A percentile compares a stretch with the other conserved stretches of the same genome.
phyloP scores from a whole-genome alignment of 2,329 filamentous ascomycete genomes.

The Coniochaeta hoffmannii region DNA sequence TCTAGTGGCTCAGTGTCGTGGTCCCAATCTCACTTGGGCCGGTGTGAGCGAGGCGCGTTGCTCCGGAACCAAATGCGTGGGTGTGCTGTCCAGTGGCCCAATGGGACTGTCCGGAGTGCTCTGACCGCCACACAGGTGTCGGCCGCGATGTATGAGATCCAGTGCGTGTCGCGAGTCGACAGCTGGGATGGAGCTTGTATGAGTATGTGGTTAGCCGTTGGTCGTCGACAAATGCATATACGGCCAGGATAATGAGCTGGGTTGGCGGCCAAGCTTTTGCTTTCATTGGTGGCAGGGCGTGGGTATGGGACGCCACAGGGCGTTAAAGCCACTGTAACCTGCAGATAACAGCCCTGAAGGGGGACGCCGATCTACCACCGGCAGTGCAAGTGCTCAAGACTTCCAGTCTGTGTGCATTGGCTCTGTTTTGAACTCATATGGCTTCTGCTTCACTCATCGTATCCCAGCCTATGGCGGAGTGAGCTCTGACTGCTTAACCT shows the following conservation, averaged over 20 bases:
- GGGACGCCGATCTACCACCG: background rate
- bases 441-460: too few species aligned
- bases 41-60: background rate
- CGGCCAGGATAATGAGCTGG: background rate
- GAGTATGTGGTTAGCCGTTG: background rate
- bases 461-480: too few species aligned
- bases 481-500: too few species aligned
- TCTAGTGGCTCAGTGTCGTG: background rate
- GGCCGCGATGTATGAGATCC: too few species aligned
- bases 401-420: too few species aligned
- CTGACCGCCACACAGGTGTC: background rate
- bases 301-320: background rate
- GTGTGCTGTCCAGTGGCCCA: background rate
- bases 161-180: background rate
- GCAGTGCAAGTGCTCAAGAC: too few species aligned
- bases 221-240: background rate
- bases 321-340: background rate
- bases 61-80: background rate
- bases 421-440: too few species aligned
- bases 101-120: background rate
- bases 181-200: background rate
- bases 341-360: background rate
- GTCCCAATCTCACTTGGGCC: background rate
- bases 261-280: background rate
- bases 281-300: background rate